Base-by-base conservation (phyloP, 768 basidiomycete genomes). In the Fomitopsis serialis region DNA sequence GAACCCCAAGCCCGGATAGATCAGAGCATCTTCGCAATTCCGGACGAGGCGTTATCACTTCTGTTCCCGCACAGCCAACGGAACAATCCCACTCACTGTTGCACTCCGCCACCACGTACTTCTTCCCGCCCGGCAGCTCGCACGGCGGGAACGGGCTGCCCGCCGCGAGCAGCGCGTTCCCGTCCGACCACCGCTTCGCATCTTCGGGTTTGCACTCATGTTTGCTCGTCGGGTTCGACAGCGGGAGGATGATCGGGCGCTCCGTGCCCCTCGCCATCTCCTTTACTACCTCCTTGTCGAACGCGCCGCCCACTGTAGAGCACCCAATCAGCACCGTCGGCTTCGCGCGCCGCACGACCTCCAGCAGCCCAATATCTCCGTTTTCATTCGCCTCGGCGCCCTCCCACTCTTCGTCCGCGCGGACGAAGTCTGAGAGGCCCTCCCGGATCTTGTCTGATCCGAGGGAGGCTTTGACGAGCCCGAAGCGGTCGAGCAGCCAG, bases 241-340 rank as follows among this genome's bases (percentile, higher is more conserved):
- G 74, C 10, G 92, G 89, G 59, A 93, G 76, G 57, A 94, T 89
- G 61, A 93, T 86, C 0, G 92, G 92, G 55, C 86, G 73, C 29
- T 87, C 85, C 36, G 79, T 79, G 46, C 78, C 73, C 58, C 79
- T 80, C 29, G 79, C 75, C 89, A 94, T 85, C 19, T 76, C 76
- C 62, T 73, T 74, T 24, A 90, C 71, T 23, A 91, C 72, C 52
- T 87, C 82, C 68, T 89, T 79, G 2, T 78, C 85, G 68, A 95
- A 95, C 22, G 84, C 87, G 2, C 87, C 86, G 21, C 79, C 74
- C 42, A 79, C 74, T 0, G 92, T 93, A 48, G 88, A 91, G 52
- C 85, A 87, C 35, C 92, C 92, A 57, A 95, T 90, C 47, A 95
- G 66, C 10, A 92, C 79, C 1, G 92, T 95, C 17, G 92, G 90